phyloP scores from a whole-genome alignment of 805 yeast genomes.

The Candida ortonii region DNA sequence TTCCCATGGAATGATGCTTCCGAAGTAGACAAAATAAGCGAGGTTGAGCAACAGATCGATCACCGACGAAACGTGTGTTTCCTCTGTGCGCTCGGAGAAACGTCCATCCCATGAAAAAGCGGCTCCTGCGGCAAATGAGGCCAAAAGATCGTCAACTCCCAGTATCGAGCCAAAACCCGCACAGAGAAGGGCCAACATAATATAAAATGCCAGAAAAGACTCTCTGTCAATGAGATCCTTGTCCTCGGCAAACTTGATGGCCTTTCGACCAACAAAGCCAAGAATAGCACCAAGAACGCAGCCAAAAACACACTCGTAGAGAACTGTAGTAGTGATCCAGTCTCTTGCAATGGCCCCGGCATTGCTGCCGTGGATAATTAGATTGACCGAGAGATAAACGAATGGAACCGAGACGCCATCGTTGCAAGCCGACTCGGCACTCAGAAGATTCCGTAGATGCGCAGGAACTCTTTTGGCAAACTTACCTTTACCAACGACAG shows the following conservation, averaged over 20 bases:
- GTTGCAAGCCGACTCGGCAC: constrained; percentile 74
- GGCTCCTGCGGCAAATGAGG: constrained; percentile 71
- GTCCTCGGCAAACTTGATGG: constrained; percentile 52
- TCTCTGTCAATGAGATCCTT: constrained; percentile 58
- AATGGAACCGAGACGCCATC: constrained; percentile 75
- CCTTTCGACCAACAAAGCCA: constrained; percentile 50
- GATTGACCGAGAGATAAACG: constrained; percentile 54
- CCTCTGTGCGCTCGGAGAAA: constrained; percentile 56
- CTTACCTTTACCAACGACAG: constrained; percentile 70
- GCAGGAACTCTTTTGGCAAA: constrained; percentile 68
- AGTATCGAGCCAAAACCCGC: constrained; percentile 62
- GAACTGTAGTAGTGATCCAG: constrained; percentile 58
- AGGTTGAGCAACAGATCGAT: constrained; percentile 64
- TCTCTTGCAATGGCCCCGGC: constrained; percentile 53
- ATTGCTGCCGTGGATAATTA: constrained; percentile 49
- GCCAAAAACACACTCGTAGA: constrained; percentile 63
- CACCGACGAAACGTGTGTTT: constrained; percentile 61
- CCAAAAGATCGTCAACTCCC: constrained; percentile 70
- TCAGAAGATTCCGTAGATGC: constrained; percentile 55
- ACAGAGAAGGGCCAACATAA: constrained; percentile 53
- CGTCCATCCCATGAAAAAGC: constrained; percentile 75
- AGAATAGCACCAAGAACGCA: constrained; percentile 48
- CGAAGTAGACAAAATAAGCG: constrained; percentile 66
- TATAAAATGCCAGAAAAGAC: constrained; percentile 53
- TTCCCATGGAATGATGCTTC: constrained; percentile 70